Evolutionary conservation across 208 protist genomes (phyloP), one percentile per base, ranked within the genome.

Genomic region (Vickermania ingenoplastis): DNA sequence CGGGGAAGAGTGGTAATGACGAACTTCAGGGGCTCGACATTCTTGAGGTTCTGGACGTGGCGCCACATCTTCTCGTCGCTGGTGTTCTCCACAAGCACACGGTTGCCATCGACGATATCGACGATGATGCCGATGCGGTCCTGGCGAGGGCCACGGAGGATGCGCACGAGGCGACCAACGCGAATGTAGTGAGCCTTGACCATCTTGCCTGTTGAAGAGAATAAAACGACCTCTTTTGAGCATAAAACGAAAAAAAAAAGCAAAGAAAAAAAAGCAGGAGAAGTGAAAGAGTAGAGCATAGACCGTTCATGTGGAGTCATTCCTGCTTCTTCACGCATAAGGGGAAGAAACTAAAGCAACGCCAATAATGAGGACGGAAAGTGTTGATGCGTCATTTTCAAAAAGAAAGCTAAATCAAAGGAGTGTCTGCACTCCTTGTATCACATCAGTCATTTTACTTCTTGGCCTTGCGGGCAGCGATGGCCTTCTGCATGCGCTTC

Each of bases 71-170:
- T 94, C 62, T 70, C 54, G 61, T 94, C 86, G 65, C 68, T 63
- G n/a, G 86, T 74, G 75, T 94, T 94, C 81, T 94, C 86, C 59
- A 94, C 86, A 49, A 94, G 75, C 51, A 94, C 73, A 69, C 86
- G 86, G 79, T 90, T 94, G 76, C 64, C 83, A 69, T 94, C 86
- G 58, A 94, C 71, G 68, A 94, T 94, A 77, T 91, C 86, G 67
- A 89, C 82, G 69, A 93, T 85, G 41, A 55, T 55, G 13, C 14
- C 73, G 27, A 79, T 68, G 25, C 65, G 63, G 57, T 79, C 63
- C 68, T 73, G 62, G 41, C 73, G 67, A 25, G 67, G 67, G 49
- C 73, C 73, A 29, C 73, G 73, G 45, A 79, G 60, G 55, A 79
- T 76, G 65, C 73, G 74, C 60, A 80, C 74, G 41, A 80, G 66